These are phyloP conservation scores for Cornus suecica DNA, from an alignment of 148 eudicot species.

Conservation along the genomic window DNA sequence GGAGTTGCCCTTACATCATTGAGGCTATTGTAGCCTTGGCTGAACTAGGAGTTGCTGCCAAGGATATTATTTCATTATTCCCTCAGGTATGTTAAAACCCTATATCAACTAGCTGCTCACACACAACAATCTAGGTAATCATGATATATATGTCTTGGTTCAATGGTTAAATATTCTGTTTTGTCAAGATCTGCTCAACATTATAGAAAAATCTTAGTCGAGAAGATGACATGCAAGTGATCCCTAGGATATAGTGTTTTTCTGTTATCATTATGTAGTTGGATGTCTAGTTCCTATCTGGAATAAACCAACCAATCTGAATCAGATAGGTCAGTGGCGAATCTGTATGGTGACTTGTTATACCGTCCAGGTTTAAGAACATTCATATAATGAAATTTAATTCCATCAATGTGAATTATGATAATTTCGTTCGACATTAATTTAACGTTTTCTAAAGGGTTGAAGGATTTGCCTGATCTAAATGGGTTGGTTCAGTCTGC, in stretches of 20 bases:
- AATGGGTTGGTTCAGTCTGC: background rate
- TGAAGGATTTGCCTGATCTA: background rate
- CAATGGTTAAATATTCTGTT: background rate
- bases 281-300: background rate
- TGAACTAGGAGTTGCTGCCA: slow-evolving; percentile 76
- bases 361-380: background rate
- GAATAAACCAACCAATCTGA: background rate
- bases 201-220: background rate
- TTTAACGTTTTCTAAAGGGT: background rate
- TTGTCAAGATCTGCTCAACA: background rate
- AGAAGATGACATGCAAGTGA: background rate
- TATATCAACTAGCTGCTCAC: background rate
- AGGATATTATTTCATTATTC: slow-evolving; percentile 77
- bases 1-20: slow-evolving; percentile 74
- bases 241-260: slow-evolving; percentile 3
- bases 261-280: background rate
- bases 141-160: background rate
- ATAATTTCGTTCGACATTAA: background rate
- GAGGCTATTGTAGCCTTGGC: slow-evolving; percentile 93
- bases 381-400: background rate
- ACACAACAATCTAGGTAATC: background rate
- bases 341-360: background rate
- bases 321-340: background rate
- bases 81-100: slow-evolving; percentile 66
- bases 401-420: background rate